These are phyloP conservation scores for Syzygium malaccense DNA, from an alignment of 441 rosid genomes.

Conservation along the genomic window DNA sequence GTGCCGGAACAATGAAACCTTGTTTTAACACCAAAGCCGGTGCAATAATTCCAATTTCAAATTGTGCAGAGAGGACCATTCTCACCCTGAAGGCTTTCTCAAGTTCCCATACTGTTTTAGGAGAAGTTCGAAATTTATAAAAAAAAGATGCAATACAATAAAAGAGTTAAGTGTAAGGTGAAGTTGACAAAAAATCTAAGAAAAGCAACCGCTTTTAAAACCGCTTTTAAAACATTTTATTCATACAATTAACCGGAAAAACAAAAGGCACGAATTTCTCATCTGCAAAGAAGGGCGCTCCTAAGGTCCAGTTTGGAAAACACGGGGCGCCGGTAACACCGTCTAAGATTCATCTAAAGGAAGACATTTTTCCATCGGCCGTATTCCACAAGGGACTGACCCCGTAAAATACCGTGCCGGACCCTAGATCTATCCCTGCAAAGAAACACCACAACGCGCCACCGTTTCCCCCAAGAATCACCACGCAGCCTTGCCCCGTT, in stretches of 20 bases:
- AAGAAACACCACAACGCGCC: not conserved
- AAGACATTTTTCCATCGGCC: not conserved
- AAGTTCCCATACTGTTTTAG: not conserved
- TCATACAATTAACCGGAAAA: not conserved
- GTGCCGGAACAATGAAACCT: not conserved
- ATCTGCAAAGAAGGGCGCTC: not conserved
- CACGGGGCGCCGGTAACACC: not conserved
- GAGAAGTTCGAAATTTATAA: not conserved
- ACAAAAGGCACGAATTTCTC: not conserved
- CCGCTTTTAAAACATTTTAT: not conserved
- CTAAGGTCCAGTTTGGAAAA: not conserved
- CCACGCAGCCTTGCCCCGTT: not conserved
- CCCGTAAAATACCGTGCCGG: not conserved
- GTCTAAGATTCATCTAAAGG: not conserved
- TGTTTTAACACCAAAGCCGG: not conserved
- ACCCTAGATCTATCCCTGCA: not conserved
- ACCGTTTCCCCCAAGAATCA: not conserved
- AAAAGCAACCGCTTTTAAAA: not conserved
- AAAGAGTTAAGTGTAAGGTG: not conserved
- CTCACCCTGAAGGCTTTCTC: not conserved
- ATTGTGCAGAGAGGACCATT: not conserved
- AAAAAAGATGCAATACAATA: not conserved
- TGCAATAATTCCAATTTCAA: not conserved
- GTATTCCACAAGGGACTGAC: not conserved
- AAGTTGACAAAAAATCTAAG: not conserved